Percentiles rank a stretch among this genome's conserved stretches.
Conservation (phyloP, 2,329 filamentous ascomycete genomes). For the Drechslerella dactyloides region DNA sequence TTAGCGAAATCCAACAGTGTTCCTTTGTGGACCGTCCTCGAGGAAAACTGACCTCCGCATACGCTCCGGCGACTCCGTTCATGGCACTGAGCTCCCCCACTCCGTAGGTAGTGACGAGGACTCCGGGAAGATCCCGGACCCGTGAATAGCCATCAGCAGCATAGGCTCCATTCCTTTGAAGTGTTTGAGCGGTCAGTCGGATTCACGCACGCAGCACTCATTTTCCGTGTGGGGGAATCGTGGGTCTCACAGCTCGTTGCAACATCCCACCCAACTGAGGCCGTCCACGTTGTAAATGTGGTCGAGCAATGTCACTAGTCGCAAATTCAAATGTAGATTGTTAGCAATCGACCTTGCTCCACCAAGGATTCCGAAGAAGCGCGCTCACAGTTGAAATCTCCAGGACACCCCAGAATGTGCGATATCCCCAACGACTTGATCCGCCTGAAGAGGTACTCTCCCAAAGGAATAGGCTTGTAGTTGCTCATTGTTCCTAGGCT, state of each 20-base stretch:
- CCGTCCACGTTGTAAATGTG: slow-evolving; percentile 57
- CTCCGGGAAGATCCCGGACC: slow-evolving; percentile 61
- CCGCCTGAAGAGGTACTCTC: slow-evolving; percentile 55
- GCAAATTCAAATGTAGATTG: not conserved
- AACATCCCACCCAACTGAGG: slow-evolving; percentile 57
- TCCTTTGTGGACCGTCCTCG: not conserved
- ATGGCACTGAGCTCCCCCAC: slow-evolving; percentile 66
- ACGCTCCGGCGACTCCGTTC: slow-evolving; percentile 67
- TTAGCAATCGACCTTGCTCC: not conserved
- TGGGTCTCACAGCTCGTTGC: slow-evolving; percentile 56
- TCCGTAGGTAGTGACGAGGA: slow-evolving; percentile 63
- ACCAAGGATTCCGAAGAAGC: not conserved
- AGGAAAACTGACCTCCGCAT: slow-evolving; percentile 61
- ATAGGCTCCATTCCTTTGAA: slow-evolving; percentile 58
- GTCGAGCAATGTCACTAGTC: slow-evolving; percentile 55
- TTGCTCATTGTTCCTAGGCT: slow-evolving; percentile 33
- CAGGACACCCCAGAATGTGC: slow-evolving; percentile 56
- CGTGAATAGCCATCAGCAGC: slow-evolving; percentile 64
- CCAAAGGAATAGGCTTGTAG: slow-evolving; percentile 53
- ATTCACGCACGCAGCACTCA: not conserved
- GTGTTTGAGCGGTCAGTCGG: not conserved
- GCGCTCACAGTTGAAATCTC: slow-evolving; percentile 56
- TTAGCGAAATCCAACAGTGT: not conserved
- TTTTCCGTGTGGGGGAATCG: not conserved
- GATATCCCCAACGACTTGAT: slow-evolving; percentile 54